Percentiles rank a stretch among this genome's conserved stretches.
These are phyloP conservation scores for Calendula officinalis DNA, from an alignment of 129 eudicot genomes.

Conservation along the genomic window DNA sequence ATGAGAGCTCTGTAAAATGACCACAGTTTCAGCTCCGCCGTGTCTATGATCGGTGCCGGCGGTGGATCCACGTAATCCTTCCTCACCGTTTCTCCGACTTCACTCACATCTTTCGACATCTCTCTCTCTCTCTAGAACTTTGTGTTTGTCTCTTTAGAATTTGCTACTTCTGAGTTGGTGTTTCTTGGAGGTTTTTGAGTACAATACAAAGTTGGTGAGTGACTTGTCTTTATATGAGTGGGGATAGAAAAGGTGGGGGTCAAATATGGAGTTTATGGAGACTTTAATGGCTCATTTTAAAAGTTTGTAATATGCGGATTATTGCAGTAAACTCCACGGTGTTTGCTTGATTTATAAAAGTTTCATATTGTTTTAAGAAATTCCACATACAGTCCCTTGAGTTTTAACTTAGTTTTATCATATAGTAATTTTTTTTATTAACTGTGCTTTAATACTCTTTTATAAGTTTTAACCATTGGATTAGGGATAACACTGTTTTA, in stretches of 20 bases:
- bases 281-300: constrained; percentile 24
- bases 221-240: constrained; percentile 25
- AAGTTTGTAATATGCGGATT: background rate
- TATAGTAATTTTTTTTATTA: too few relatives aligned
- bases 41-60: constrained; percentile 80
- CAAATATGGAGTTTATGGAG: constrained; percentile 17
- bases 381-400: too few relatives aligned
- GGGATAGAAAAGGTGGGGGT: constrained; percentile 21
- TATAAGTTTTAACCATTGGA: too few relatives aligned
- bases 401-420: too few relatives aligned
- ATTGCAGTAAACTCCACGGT: background rate
- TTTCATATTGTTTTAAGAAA: too few relatives aligned
- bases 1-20: constrained; percentile 80
- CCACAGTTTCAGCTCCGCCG: constrained; percentile 76
- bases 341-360: background rate
- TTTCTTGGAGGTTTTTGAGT: constrained; percentile 3
- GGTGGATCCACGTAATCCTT: constrained; percentile 92
- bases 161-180: background rate
- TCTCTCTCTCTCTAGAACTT: constrained; percentile 13
- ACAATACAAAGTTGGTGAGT: background rate
- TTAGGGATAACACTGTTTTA: too few relatives aligned
- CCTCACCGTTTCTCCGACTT: constrained; percentile 48
- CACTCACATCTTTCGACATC: constrained; percentile 70
- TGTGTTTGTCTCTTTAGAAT: constrained; percentile 27
- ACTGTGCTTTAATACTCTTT: background rate